Base-by-base conservation (phyloP, 352 stramenopile species). In the Plasmopara muralis region DNA sequence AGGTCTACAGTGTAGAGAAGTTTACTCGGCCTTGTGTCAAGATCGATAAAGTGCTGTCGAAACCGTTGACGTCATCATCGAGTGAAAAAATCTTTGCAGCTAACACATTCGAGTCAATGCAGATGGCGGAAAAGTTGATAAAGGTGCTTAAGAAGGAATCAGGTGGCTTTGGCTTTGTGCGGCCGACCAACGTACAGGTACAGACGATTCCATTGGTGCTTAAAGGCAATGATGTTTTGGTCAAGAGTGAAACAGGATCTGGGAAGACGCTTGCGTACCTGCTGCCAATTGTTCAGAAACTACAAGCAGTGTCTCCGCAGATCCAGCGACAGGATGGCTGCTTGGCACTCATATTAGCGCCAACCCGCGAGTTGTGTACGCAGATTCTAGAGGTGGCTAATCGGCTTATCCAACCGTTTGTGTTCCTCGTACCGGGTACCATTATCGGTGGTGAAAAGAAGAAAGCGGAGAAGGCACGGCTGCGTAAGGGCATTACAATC, bases 251-350 rank as follows among this genome's bases (percentile, higher is more conserved):
- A 64, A 98, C 96, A 1, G 95, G 96, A 18, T 97, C 82, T 4
- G 95, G 95, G 43, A 99, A 99, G 64, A 98, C 95, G 31, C 70
- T 98, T 41, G 92, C 95, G 38, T 99, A 98, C 58, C 55, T 98
- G 39, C 64, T 99, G 33, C 95, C 96, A 13, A 93, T 98, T 41
- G 70, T 98, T 12, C 86, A 98, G 60, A 80, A 87, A 29, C 65
- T 97, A 12, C 79, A 91, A 53, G 55, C 66, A 6, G 55, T 83
- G 29, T 64, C 81, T n/a, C 77, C 76, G 0, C 74, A 89, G 9
- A 76, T 96, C 14, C 66, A 79, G 28, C 74, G 87, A 12, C 62
- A 85, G 7, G 84, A 97, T 54, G 85, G 87, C n/a, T 96, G 83
- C 47, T 60, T 93, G 50, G 92, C 92, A 15, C 65, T 98, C 9